Evolutionary conservation across 768 basidiomycete genomes (phyloP).

Genomic region (Boletus rubroflammeus): DNA sequence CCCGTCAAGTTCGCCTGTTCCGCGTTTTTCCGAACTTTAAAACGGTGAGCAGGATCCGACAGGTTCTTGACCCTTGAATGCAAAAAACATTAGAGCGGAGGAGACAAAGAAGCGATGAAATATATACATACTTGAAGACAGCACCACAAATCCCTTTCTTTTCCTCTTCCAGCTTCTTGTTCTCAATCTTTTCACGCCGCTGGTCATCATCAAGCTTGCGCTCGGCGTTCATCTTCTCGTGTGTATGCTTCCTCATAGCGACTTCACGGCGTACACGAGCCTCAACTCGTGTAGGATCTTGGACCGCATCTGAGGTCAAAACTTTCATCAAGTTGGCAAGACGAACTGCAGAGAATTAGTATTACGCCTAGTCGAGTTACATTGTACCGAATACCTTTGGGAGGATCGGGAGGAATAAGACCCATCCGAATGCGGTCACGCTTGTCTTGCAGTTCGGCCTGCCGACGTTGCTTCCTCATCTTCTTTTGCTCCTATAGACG

Average conservation of each 20-base stretch:
- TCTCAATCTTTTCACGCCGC: constrained; percentile 79
- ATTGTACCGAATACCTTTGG: constrained; percentile 65
- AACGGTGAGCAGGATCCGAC: constrained; percentile 88
- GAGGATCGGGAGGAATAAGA: constrained; percentile 88
- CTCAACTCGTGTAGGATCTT: constrained; percentile 97
- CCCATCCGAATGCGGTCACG: constrained; percentile 96
- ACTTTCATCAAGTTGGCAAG: constrained; percentile 97
- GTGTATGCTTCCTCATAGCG: constrained; percentile 79
- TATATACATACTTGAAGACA: constrained; percentile 78
- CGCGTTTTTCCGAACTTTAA: constrained; percentile 96
- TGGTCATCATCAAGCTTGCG: constrained; percentile 92
- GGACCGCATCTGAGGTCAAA: constrained; percentile 91
- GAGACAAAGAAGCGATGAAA: neutral
- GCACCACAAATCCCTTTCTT: constrained; percentile 78
- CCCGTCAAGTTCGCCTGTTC: constrained; percentile 87
- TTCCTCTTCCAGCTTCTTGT: constrained; percentile 84
- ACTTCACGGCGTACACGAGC: constrained; percentile 94
- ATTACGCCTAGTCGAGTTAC: neutral
- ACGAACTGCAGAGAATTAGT: constrained; percentile 54
- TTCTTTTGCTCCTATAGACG: constrained; percentile 82
- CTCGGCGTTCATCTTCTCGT: constrained; percentile 92
- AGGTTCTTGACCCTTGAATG: constrained; percentile 74
- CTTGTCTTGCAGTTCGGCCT: constrained; percentile 90
- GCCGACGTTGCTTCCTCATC: constrained; percentile 85
- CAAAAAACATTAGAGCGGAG: neutral